Percentiles rank a stretch among this genome's conserved stretches.
Conservation (phyloP, 1,284 basidiomycete species). For the Cryptococcus sp. region DNA sequence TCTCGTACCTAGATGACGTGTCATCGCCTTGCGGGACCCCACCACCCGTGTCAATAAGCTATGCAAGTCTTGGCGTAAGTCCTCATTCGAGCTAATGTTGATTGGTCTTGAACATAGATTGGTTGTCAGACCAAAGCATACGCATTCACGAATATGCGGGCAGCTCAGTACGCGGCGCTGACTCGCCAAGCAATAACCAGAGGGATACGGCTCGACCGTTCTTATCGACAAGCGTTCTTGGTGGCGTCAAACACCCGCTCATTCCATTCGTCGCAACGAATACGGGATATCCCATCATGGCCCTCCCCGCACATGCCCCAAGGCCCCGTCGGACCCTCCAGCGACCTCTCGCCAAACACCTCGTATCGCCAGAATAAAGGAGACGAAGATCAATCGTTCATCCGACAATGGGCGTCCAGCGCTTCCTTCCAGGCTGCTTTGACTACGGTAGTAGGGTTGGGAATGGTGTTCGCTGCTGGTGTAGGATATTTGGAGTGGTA, state of each 20-base stretch:
- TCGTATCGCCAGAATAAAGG: background rate
- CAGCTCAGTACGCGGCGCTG: background rate
- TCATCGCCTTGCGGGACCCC: background rate
- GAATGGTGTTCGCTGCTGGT: constrained; percentile 56
- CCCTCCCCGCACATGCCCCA: constrained; percentile 23
- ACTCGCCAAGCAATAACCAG: too few relatives aligned
- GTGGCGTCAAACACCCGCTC: too few relatives aligned
- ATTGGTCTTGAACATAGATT: too few relatives aligned
- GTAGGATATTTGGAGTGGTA: constrained; percentile 74
- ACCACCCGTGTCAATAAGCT: background rate
- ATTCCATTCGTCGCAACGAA: too few relatives aligned
- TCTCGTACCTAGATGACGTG: background rate
- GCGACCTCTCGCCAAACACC: constrained; percentile 2
- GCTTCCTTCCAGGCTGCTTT: constrained; percentile 50
- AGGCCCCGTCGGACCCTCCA: constrained; percentile 17
- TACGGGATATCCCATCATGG: constrained; percentile 17
- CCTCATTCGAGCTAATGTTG: too few relatives aligned
- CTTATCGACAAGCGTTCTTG: too few relatives aligned
- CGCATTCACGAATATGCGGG: background rate
- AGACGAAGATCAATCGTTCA: constrained; percentile 25
- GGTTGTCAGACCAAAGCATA: too few relatives aligned
- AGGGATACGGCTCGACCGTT: too few relatives aligned
- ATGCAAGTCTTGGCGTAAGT: too few relatives aligned
- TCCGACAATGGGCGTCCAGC: constrained; percentile 38
- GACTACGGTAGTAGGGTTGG: constrained; percentile 50